Evolutionary conservation across 305 asterid genomes (phyloP), one percentile per base, ranked within the genome.

Genomic region (Andrographis paniculata): DNA sequence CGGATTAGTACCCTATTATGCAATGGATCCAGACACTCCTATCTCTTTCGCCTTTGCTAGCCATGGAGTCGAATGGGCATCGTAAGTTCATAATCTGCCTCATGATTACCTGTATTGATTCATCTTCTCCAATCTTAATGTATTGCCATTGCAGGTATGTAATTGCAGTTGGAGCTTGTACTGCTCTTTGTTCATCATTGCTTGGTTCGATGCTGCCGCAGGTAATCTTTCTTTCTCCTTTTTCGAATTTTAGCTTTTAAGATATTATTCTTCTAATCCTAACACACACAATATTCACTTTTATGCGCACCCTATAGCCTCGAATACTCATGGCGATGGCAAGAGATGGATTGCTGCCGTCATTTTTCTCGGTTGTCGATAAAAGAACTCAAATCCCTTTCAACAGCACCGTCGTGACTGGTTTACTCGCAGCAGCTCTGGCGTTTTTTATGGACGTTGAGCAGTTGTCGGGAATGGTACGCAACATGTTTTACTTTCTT

Each of bases 321-420:
- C 77, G 99, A 19, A 82, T 91, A 60, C 75, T 91, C 41, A 86
- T 91, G 99, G 96, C 96, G 50, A 91, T 91, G 99, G 94, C 96
- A 27, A 73, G 98, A 68, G 96, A 91, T 56, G 98, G 98, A 47
- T 66, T 91, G 78, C 81, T 91, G 52, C 99, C 99, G 9, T 61
- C 96, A 18, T 83, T 91, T 59, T 91, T 91, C 42, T 83, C 89
- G 1, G 95, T 83, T 20, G 82, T 91, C 39, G 65, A 61, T 58
- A 75, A 73, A 63, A 66, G 39, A 19, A 74, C 89, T 37, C 84
- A 80, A 64, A 96, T 91, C 39, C 99, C 99, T n/a, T 58, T 86
- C 33, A 86, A 89, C 68, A 55, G 94, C 76, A 89, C 98, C 3
- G 35, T 86, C 48, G 74, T 58, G 39, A 82, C 87, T 14, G 98